phyloP scores from a whole-genome alignment of 352 stramenopile genomes.

The Phytophthora cajani region DNA sequence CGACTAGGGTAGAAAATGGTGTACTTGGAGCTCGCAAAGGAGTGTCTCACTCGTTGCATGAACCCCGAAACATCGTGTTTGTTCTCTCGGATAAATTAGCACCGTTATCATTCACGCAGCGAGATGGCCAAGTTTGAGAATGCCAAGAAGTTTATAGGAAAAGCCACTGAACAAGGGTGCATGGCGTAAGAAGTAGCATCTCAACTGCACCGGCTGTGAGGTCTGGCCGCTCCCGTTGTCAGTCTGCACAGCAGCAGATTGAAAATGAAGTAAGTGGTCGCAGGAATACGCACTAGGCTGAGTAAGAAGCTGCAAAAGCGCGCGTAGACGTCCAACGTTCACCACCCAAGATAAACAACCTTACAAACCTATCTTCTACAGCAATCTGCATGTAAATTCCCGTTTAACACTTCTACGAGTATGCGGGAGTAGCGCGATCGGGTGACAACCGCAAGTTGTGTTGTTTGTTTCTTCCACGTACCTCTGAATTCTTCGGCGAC shows the following conservation, averaged over 20 bases:
- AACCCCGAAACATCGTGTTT: slow-evolving; percentile 45
- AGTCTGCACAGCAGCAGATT: slow-evolving; percentile 62
- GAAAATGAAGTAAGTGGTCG: slow-evolving; percentile 63
- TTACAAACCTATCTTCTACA: too few species aligned
- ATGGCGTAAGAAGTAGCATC: slow-evolving; percentile 57
- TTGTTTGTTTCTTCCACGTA: slow-evolving; percentile 96
- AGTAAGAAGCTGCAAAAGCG: neutral
- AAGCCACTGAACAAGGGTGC: slow-evolving; percentile 82
- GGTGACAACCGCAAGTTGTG: slow-evolving; percentile 97
- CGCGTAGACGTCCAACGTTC: too few species aligned
- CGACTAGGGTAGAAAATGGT: too few species aligned
- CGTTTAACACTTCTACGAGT: slow-evolving; percentile 8
- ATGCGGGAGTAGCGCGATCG: slow-evolving; percentile 88
- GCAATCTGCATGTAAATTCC: too few species aligned
- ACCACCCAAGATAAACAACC: too few species aligned
- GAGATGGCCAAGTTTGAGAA: slow-evolving; percentile 67
- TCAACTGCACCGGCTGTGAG: slow-evolving; percentile 78
- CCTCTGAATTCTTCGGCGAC: slow-evolving; percentile 89
- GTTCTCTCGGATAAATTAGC: slow-evolving; percentile 81
- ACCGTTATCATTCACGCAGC: slow-evolving; percentile 77
- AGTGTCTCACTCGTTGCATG: too few species aligned
- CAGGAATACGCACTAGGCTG: slow-evolving; percentile 22
- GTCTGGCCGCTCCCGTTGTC: slow-evolving; percentile 71
- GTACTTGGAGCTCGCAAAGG: too few species aligned
- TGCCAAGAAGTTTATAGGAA: slow-evolving; percentile 76